These are phyloP conservation scores for Dryas octopetala DNA, from an alignment of 306 rosid species.

Conservation along the genomic window DNA sequence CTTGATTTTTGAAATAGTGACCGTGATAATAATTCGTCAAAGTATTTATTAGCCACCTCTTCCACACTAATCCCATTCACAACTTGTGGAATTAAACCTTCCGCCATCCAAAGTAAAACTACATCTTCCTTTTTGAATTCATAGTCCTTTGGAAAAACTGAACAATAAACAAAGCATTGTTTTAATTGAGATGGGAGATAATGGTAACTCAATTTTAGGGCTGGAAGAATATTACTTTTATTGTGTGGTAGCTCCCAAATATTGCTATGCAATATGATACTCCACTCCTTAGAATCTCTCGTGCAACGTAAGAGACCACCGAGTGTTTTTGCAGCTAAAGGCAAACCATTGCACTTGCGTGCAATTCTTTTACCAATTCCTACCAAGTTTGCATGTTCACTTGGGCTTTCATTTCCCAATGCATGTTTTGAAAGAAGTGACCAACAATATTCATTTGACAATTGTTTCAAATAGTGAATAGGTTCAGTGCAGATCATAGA, in stretches of 20 bases:
- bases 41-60: conserved; percentile 1
- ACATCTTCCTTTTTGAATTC: no score
- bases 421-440: neutral
- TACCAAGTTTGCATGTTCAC: neutral
- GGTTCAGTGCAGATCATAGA: neutral
- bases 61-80: neutral
- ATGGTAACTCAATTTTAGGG: conserved; percentile 8
- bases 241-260: neutral
- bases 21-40: neutral
- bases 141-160: conserved; percentile 16
- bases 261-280: no score
- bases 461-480: neutral
- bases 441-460: conserved; percentile 7
- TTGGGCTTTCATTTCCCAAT: neutral
- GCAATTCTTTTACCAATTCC: conserved; percentile 22
- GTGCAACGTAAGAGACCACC: neutral
- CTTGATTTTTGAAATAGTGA: conserved; percentile 18
- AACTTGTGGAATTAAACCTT: conserved; percentile 2
- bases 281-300: conserved; percentile 2
- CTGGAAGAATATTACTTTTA: no score
- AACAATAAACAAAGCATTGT: conserved; percentile 15
- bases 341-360: conserved; percentile 21
- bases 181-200: conserved; percentile 20
- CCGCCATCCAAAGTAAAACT: conserved; percentile 18
- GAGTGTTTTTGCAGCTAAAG: neutral